Percentiles rank a stretch among this genome's conserved stretches.
These are phyloP conservation scores for Hyaloscypha hepaticicola DNA, from an alignment of 495 filamentous ascomycete species.

Conservation along the genomic window DNA sequence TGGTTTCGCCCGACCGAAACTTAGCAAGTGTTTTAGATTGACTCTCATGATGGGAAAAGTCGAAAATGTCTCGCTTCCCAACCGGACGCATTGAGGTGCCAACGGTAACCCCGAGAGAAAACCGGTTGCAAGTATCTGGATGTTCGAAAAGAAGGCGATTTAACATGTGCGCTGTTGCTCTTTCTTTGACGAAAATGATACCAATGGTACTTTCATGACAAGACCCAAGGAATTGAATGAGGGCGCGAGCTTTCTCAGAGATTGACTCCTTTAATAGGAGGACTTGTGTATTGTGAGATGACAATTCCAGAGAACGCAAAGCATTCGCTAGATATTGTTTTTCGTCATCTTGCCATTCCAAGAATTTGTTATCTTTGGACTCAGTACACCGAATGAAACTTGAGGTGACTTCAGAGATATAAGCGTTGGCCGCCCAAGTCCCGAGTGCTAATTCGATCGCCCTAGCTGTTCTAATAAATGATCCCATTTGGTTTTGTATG, in stretches of 20 bases:
- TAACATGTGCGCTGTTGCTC: slow-evolving; percentile 67
- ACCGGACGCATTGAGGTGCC: slow-evolving; percentile 58
- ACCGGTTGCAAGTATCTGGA: slow-evolving; percentile 51
- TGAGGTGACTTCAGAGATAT: slow-evolving; percentile 9
- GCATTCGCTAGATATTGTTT: slow-evolving; percentile 56
- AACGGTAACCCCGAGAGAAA: slow-evolving; percentile 62
- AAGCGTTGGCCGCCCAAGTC: not conserved
- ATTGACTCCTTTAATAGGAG: slow-evolving; percentile 9
- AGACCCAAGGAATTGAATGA: slow-evolving; percentile 11
- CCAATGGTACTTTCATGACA: slow-evolving; percentile 11
- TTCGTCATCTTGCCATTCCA: slow-evolving; percentile 38
- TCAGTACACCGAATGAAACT: slow-evolving; percentile 5
- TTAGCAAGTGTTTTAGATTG: slow-evolving; percentile 61
- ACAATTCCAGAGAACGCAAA: slow-evolving; percentile 44
- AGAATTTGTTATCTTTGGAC: slow-evolving; percentile 3
- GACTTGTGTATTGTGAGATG: slow-evolving; percentile 19
- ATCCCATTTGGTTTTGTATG: slow-evolving; percentile 7
- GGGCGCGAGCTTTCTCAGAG: slow-evolving; percentile 11
- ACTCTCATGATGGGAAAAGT: slow-evolving; percentile 53
- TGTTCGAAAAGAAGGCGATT: slow-evolving; percentile 61
- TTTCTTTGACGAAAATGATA: slow-evolving; percentile 73
- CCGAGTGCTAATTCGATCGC: not conserved
- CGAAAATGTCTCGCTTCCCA: slow-evolving; percentile 53
- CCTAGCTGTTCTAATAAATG: not conserved
- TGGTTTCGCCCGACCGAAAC: slow-evolving; percentile 65